phyloP scores from a whole-genome alignment of 331 rosid species.

The Quercus lobata region DNA sequence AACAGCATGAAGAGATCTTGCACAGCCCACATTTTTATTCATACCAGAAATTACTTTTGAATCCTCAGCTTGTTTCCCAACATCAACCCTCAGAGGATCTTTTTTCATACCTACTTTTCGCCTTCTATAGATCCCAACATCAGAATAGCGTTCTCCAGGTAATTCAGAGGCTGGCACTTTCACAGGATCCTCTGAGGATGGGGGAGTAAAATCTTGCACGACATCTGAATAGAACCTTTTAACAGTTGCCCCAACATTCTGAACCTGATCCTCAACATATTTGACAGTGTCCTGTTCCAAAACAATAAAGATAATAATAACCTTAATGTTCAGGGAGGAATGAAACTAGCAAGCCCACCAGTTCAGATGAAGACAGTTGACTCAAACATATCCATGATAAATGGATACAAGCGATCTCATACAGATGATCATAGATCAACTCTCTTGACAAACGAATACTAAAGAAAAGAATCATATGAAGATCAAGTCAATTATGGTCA shows the following conservation, averaged over 20 bases:
- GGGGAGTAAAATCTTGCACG: conserved; percentile 62
- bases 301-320: conserved; percentile 4
- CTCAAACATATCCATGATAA: conserved; percentile 4
- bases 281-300: conserved; percentile 63
- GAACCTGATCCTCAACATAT: conserved; percentile 82
- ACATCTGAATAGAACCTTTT: conserved; percentile 68
- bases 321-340: conserved; percentile 11
- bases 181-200: conserved; percentile 36
- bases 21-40: conserved; percentile 22
- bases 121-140: conserved; percentile 27
- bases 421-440: conserved; percentile 2
- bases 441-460: neutral
- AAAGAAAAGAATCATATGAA: neutral
- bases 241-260: conserved; percentile 71
- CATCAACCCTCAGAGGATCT: conserved; percentile 16
- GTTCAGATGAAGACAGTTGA: conserved; percentile 5
- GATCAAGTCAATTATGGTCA: neutral
- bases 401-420: neutral
- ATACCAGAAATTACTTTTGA: conserved; percentile 22
- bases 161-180: conserved; percentile 27
- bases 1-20: conserved; percentile 15
- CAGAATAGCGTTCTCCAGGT: conserved; percentile 28
- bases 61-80: conserved; percentile 20
- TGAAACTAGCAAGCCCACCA: neutral
- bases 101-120: conserved; percentile 27